Conservation (phyloP, 495 filamentous ascomycete species). For the Astrothelium macrocarpum region DNA sequence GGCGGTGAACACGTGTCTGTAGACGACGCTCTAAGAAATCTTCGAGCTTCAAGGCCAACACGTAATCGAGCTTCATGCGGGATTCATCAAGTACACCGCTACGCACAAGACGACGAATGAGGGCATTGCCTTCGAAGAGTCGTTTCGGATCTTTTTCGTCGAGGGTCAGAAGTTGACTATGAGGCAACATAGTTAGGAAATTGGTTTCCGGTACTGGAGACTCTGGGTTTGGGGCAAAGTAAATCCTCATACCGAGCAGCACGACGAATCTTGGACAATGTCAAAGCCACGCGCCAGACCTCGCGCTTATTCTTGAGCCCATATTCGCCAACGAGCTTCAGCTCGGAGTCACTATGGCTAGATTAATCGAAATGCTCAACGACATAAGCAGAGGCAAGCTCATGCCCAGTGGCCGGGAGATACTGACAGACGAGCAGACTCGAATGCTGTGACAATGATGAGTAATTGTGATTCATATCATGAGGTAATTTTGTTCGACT, state of each 20-base stretch:
- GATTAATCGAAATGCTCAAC: constrained; percentile 47
- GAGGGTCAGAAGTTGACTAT: constrained; percentile 96
- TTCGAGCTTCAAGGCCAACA: constrained; percentile 92
- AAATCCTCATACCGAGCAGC: constrained; percentile 75
- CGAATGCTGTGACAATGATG: constrained; percentile 54
- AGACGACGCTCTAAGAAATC: constrained; percentile 99
- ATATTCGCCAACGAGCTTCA: constrained; percentile 99
- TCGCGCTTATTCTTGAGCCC: constrained; percentile 99
- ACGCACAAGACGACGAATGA: constrained; percentile 99
- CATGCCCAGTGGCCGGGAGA: constrained; percentile 88
- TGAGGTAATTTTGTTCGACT: background rate
- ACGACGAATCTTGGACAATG: constrained; percentile 99
- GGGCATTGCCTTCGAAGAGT: constrained; percentile 98
- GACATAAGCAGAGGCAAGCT: constrained; percentile 98
- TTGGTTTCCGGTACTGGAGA: background rate
- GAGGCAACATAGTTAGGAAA: background rate
- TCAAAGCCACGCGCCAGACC: constrained; percentile 98
- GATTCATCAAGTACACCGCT: constrained; percentile 99
- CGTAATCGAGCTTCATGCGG: constrained; percentile 99
- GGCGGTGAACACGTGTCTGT: constrained; percentile 99
- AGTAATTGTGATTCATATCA: no score
- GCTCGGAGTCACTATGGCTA: constrained; percentile 82
- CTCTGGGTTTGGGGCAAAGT: background rate
- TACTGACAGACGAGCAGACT: constrained; percentile 99
- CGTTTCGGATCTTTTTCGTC: constrained; percentile 99